Percentiles rank a stretch among this genome's conserved stretches.
These are phyloP conservation scores for Schoenoplectus tabernaemontani DNA, from an alignment of 202 grass and related monocot genomes.

Conservation along the genomic window DNA sequence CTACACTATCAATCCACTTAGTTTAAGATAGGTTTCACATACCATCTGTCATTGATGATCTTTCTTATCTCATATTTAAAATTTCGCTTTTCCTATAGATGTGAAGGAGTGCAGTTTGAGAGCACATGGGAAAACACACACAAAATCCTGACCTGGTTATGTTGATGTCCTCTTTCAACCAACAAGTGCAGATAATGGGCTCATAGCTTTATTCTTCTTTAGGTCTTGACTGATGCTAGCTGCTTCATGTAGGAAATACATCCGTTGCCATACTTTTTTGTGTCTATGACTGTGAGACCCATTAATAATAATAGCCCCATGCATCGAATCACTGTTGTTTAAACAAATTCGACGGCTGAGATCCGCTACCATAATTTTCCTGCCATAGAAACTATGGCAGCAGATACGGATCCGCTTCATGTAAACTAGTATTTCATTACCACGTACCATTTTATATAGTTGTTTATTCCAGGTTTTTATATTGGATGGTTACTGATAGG, in stretches of 20 bases:
- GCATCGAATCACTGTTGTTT: too few species aligned
- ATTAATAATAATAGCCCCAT: too few species aligned
- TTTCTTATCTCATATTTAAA: background rate
- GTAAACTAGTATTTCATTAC: background rate
- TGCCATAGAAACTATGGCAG: too few species aligned
- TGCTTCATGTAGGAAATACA: too few species aligned
- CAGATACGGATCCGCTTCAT: too few species aligned
- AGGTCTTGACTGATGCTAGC: background rate
- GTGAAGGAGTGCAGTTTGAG: constrained; percentile 64
- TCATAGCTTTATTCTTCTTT: background rate
- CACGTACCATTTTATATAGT: background rate
- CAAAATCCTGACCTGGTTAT: constrained; percentile 51
- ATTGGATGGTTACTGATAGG: background rate
- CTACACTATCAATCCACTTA: background rate
- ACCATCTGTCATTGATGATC: background rate
- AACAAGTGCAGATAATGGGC: constrained; percentile 22
- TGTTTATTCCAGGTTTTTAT: background rate
- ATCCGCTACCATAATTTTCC: too few species aligned
- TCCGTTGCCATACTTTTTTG: too few species aligned
- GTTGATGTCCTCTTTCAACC: constrained; percentile 47
- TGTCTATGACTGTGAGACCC: too few species aligned
- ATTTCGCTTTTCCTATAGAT: constrained; percentile 28
- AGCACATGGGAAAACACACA: constrained; percentile 78
- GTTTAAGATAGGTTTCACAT: background rate
- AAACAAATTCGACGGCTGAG: too few species aligned